phyloP scores from a whole-genome alignment of 2,329 filamentous ascomycete genomes.

The Taxawa tesnikishii region DNA sequence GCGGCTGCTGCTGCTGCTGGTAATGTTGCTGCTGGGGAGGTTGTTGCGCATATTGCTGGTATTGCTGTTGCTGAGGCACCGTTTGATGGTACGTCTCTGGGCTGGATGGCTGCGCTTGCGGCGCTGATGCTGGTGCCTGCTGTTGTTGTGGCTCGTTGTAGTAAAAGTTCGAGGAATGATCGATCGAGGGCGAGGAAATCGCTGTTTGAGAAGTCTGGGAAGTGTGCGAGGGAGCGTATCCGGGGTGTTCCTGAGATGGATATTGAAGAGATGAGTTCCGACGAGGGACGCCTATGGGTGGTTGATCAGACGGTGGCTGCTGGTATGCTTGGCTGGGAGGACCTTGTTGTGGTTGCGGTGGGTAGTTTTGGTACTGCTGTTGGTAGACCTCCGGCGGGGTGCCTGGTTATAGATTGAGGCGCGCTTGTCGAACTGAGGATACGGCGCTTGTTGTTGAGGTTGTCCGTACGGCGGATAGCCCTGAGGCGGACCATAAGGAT shows the following conservation, averaged over 20 bases:
- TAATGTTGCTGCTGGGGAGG: conserved; percentile 10
- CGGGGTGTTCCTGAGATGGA: conserved; percentile 19
- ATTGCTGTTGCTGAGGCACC: conserved; percentile 10
- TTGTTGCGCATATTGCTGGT: conserved; percentile 14
- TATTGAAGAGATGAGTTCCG: conserved; percentile 18
- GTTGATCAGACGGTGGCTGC: conserved; percentile 13
- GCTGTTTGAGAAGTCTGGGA: conserved; percentile 15
- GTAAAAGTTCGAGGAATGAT: conserved; percentile 48
- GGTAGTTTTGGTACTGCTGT: conserved; percentile 20
- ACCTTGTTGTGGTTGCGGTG: conserved; percentile 10
- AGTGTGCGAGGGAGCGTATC: conserved; percentile 21
- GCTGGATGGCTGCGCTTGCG: conserved; percentile 9
- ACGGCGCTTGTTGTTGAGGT: conserved; percentile 21
- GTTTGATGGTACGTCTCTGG: conserved; percentile 12
- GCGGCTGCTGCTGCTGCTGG: conserved; percentile 23
- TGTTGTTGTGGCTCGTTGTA: conserved; percentile 29
- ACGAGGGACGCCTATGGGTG: conserved; percentile 20
- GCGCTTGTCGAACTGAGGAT: conserved; percentile 21
- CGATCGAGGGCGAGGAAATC: conserved; percentile 23
- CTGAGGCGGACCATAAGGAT: conserved; percentile 37
- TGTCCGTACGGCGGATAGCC: conserved; percentile 34
- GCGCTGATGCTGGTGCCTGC: conserved; percentile 12
- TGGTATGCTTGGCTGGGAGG: conserved; percentile 8
- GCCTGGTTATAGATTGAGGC: conserved; percentile 22
- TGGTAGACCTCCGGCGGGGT: conserved; percentile 13